phyloP scores from a whole-genome alignment of 1,139 yeast species.

The Hansenula anomala region DNA sequence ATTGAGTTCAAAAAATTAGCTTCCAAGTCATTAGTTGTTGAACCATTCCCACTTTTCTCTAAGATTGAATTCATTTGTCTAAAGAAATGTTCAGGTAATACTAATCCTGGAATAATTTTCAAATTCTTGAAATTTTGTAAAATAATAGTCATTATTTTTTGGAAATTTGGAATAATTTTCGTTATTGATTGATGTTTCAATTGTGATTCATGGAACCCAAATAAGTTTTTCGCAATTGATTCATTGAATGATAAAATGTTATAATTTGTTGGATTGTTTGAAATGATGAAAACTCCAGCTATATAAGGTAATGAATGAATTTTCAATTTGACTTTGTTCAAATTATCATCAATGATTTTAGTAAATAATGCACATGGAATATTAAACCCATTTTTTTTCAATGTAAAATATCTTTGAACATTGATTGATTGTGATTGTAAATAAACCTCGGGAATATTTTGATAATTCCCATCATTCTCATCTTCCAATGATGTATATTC shows the following conservation, averaged over 20 bases:
- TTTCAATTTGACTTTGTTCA: conserved; percentile 45
- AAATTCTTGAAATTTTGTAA: conserved; percentile 36
- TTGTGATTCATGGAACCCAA: conserved; percentile 55
- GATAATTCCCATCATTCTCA: conserved; percentile 25
- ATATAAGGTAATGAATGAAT: conserved; percentile 79
- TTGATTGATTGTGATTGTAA: conserved; percentile 43
- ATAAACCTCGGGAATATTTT: conserved; percentile 31
- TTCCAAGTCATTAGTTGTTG: conserved; percentile 35
- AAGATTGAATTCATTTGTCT: conserved; percentile 44
- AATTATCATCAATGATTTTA: conserved; percentile 44
- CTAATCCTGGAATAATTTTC: conserved; percentile 42
- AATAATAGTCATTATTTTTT: conserved; percentile 46
- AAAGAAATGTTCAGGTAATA: conserved; percentile 86
- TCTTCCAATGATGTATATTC: conserved; percentile 23
- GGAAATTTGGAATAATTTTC: conserved; percentile 61
- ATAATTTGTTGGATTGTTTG: conserved; percentile 32
- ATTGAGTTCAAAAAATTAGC: conserved; percentile 49
- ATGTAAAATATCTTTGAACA: conserved; percentile 56
- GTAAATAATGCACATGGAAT: conserved; percentile 73
- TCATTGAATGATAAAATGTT: conserved; percentile 64
- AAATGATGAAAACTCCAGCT: conserved; percentile 80
- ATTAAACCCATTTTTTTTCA: conserved; percentile 38
- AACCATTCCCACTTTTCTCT: too few species aligned
- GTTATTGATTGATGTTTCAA: conserved; percentile 50
- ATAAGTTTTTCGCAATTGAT: conserved; percentile 72